Conservation (phyloP, 2,329 filamentous ascomycete species). For the Xylariaceae sp. region DNA sequence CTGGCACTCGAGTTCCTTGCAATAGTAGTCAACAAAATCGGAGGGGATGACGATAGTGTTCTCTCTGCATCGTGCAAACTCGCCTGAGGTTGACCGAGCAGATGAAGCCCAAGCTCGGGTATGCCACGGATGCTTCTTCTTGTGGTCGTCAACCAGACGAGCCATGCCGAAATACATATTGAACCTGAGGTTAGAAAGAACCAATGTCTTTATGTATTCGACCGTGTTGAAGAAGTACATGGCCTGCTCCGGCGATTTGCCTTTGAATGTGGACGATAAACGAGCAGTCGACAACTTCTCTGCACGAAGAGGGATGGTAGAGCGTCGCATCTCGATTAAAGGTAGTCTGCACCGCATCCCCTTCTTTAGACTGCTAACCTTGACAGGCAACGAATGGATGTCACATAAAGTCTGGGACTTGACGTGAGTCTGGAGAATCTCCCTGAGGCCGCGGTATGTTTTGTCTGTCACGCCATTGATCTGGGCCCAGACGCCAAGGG, state of each 20-base stretch:
- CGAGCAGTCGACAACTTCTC: background rate
- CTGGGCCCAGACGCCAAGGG: background rate
- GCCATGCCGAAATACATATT: background rate
- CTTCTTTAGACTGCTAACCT: background rate
- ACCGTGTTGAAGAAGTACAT: background rate
- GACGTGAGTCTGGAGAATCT: background rate
- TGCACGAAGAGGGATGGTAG: background rate
- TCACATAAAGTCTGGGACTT: background rate
- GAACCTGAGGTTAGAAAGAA: background rate
- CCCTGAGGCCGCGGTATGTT: background rate
- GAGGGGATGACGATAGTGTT: background rate
- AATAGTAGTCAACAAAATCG: background rate
- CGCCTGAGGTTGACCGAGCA: background rate
- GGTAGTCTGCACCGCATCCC: background rate
- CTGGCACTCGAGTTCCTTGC: background rate
- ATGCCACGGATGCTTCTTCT: background rate
- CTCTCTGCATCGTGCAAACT: background rate
- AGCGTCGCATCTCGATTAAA: background rate
- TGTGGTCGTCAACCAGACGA: background rate
- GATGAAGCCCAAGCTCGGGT: background rate
- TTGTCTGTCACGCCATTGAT: background rate
- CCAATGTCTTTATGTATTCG: background rate
- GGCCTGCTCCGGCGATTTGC: background rate
- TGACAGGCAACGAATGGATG: background rate
- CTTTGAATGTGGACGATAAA: background rate